A percentile compares a stretch with the other conserved stretches of the same genome.
phyloP scores from a whole-genome alignment of 2,329 filamentous ascomycete species.

The Nemania abortiva region DNA sequence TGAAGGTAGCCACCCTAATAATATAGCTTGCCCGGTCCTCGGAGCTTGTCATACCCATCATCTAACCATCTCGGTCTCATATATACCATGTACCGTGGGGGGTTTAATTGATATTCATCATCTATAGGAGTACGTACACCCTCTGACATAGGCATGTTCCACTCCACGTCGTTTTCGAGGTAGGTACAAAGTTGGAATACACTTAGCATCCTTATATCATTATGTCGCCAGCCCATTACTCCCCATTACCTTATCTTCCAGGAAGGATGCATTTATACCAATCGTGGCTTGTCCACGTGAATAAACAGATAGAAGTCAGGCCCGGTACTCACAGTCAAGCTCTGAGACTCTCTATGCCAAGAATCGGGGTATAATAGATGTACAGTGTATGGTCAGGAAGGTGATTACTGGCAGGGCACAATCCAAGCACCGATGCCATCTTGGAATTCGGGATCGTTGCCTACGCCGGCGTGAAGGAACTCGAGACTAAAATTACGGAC shows the following conservation, averaged over 20 bases:
- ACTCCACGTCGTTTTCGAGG: neutral
- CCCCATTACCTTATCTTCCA: slow-evolving; percentile 34
- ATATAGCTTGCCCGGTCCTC: slow-evolving; percentile 8
- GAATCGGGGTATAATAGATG: slow-evolving; percentile 4
- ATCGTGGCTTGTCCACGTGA: slow-evolving; percentile 22
- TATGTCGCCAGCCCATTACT: slow-evolving; percentile 29
- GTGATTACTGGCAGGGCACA: slow-evolving; percentile 43
- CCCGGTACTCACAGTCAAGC: neutral
- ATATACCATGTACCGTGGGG: slow-evolving; percentile 3
- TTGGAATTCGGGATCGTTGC: slow-evolving; percentile 44
- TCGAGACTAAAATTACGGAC: slow-evolving; percentile 48
- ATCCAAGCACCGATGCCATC: slow-evolving; percentile 51
- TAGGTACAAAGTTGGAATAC: slow-evolving; percentile 21
- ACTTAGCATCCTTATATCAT: slow-evolving; percentile 1
- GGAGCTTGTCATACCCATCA: neutral
- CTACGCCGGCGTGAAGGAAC: slow-evolving; percentile 50
- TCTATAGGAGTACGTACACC: slow-evolving; percentile 23
- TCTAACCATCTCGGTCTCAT: neutral
- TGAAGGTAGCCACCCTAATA: neutral
- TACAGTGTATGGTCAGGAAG: slow-evolving; percentile 8
- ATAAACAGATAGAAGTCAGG: slow-evolving; percentile 21
- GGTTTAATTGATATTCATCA: slow-evolving; percentile 24
- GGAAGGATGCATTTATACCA: slow-evolving; percentile 31
- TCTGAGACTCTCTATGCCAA: slow-evolving; percentile 27
- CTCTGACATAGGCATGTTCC: slow-evolving; percentile 3